Base-by-base conservation (phyloP, 129 eudicot species). In the Lonicera japonica region DNA sequence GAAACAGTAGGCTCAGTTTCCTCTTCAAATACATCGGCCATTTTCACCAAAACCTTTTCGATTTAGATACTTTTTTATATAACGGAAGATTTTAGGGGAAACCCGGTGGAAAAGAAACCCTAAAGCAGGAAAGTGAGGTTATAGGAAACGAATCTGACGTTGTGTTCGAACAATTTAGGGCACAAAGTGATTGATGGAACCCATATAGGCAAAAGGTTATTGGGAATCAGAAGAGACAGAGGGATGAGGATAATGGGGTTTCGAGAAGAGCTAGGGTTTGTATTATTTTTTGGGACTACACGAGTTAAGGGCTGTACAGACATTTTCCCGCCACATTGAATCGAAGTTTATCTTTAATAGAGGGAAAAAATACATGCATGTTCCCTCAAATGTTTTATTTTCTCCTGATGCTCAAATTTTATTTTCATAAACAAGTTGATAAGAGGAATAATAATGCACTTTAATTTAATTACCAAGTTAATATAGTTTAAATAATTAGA, bases 11-110 rank as follows among this genome's bases (percentile, higher is more conserved):
- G 89, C 67, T 86, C 94, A 43, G 75, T 68, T 74, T 90, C 94
- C 50, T 86, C 89, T 14, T 86, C 97, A 40, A 90, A 90, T 5
- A 40, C 79, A 60, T 90, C 97, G 54, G 86, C 83, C 96, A 88
- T 82, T 78, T 67, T 72, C 23, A 20, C 61, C 63, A 6, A 64
- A 43, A 10, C 50, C 13, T 6, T 29, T 29, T 29, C 36, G 36
- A 29, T 29, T 29, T 2, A 29, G 36, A 29, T 29, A 29, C 2
- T 29, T 29, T 29, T 29, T 6, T 6, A 29, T 4, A 43, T 43
- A 14, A 43, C 13, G 13, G 16, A 43, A 4, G 13, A 4, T 43
- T 43, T 43, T 8, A 4, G n/a, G 12, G 50, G 24, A 41, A 24
- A 47, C 14, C 11, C 18, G 1, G 5, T 11, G 13, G 62, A 52